These are phyloP conservation scores for Cercospora brassicicola DNA, from an alignment of 2,329 filamentous ascomycete species.

Conservation along the genomic window DNA sequence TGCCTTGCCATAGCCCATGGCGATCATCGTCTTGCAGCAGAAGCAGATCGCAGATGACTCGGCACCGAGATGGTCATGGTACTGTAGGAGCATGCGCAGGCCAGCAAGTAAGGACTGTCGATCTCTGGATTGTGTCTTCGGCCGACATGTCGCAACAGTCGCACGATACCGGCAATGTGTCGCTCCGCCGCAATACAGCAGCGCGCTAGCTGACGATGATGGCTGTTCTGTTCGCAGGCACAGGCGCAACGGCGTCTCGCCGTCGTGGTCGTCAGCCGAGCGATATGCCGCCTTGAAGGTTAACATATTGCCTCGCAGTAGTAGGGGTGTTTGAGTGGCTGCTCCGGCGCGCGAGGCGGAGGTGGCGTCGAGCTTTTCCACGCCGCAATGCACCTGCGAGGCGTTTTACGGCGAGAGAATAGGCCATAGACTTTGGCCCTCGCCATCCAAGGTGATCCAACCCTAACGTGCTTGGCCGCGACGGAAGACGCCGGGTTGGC, in stretches of 20 bases:
- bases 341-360: conserved; percentile 11
- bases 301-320: conserved; percentile 26
- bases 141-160: not conserved
- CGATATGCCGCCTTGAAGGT: conserved; percentile 20
- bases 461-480: conserved; percentile 9
- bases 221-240: not conserved
- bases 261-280: conserved; percentile 1
- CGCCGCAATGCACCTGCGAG: conserved; percentile 7
- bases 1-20: not conserved
- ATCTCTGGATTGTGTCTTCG: not conserved
- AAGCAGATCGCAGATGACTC: not conserved
- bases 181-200: not conserved
- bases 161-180: not conserved
- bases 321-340: conserved; percentile 16
- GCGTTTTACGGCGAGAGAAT: not conserved
- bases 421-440: not conserved
- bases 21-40: not conserved
- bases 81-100: not conserved
- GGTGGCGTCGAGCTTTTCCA: conserved; percentile 25
- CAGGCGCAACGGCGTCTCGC: conserved; percentile 4
- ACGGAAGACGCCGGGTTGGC: conserved; percentile 18
- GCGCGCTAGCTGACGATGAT: not conserved
- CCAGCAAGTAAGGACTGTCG: not conserved
- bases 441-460: not conserved
- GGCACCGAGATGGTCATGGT: conserved; percentile 4